Evolutionary conservation across 192 early-diverging fungal genomes (phyloP).

Genomic region (Coemansia biformis): DNA sequence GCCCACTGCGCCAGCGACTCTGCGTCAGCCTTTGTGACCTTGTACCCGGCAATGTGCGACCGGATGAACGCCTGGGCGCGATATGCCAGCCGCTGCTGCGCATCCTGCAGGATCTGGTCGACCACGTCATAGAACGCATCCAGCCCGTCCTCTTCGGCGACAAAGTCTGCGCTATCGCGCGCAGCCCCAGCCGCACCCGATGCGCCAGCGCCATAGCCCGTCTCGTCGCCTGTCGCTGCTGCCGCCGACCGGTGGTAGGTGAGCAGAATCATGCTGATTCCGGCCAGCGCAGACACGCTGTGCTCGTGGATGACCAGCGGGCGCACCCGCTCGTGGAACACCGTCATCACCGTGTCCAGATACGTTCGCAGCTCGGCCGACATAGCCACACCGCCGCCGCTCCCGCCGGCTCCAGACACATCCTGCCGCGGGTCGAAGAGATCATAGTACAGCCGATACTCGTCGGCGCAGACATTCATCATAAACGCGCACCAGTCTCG

Average conservation of each 20-base stretch:
- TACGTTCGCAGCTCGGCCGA: conserved; percentile 58
- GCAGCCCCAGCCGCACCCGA: too few species aligned
- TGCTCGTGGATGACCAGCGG: conserved; percentile 84
- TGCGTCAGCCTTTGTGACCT: conserved; percentile 8
- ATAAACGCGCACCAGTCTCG: conserved; percentile 72
- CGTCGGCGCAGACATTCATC: conserved; percentile 77
- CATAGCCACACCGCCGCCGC: conserved; percentile 37
- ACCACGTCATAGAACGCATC: conserved; percentile 63
- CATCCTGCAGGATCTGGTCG: conserved; percentile 77
- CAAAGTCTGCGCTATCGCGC: conserved; percentile 5
- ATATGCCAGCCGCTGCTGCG: conserved; percentile 85
- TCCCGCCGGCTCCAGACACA: conserved; percentile 44
- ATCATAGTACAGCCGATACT: conserved; percentile 69
- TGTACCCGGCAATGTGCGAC: conserved; percentile 17
- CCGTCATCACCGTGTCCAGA: conserved; percentile 66
- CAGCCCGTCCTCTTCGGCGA: conserved; percentile 47
- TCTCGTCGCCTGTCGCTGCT: neutral
- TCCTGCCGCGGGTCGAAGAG: conserved; percentile 54
- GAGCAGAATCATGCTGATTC: conserved; percentile 58
- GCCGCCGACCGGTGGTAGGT: conserved; percentile 15
- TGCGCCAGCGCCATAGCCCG: neutral
- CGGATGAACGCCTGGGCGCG: conserved; percentile 76
- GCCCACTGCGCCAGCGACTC: conserved; percentile 19
- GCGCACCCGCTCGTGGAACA: conserved; percentile 79
- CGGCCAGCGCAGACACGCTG: conserved; percentile 74